Evolutionary conservation across 2,329 filamentous ascomycete genomes (phyloP), one percentile per base, ranked within the genome.

Genomic region (Colletotrichum scovillei): DNA sequence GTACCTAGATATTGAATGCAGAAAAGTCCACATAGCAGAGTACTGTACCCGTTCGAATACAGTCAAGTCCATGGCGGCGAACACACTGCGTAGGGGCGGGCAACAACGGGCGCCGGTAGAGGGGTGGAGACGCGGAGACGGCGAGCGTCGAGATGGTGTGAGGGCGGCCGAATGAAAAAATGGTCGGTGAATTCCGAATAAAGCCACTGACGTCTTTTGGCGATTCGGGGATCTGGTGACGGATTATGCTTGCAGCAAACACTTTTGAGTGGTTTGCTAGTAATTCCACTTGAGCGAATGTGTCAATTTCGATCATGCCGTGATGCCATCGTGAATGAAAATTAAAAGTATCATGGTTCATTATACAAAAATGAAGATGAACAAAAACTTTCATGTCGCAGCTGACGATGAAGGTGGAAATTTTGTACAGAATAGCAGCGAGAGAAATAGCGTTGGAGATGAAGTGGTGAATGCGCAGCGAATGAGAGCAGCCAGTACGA

Each of bases 371-470:
- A 49, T 49, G 42, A 49, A 22, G 42, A 49, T 19, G 42, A 49
- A 49, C 0, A 28, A 56, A 56, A 26, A 56, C 14, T 22, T 24
- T 14, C 14, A 63, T 53, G n/a, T 19, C 30, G 59, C 30, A 24
- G 46, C 28, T 68, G 35, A 30, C 46, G 62, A 70, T 42, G 63
- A 57, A 28, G 22, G 38, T 28, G 35, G 53, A 67, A 63, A 69
- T n/a, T 4, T 35, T 12, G 8, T 53, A 26, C 12, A 16, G n/a
- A 42, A 55, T 42, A 42, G 9, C 19, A 38, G 69, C 69, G 69
- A 72, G 35, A 72, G 52, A 72, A 72, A 69, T 26, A 59, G 69
- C 69, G 65, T 32, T 6, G 3, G 30, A 67, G 59, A 64, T 46
- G 38, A 67, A 22, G 3, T n/a, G 22, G 42, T 38, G 52, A 12